Base-by-base conservation (phyloP, 129 eudicot species). In the Saussurea involucrata region DNA sequence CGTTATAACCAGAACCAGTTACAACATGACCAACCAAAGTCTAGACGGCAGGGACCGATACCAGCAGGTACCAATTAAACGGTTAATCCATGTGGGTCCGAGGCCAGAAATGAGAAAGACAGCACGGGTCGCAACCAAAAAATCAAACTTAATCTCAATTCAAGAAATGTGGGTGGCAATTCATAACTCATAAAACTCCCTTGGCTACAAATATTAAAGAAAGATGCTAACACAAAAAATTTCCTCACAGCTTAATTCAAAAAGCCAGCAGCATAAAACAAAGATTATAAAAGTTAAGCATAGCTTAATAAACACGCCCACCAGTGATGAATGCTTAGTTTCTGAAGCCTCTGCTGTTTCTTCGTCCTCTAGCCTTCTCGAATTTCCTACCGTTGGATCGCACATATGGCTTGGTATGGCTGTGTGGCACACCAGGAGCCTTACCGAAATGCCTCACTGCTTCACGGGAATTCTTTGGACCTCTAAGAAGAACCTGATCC, bases 341-440 rank as follows among this genome's bases (percentile, higher is more conserved):
- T 46, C 87, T 82, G 86, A 85, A 90, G 65, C 96, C 96, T 63
- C 83, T 84, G 89, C 92, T 88, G 84, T 90, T 88, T 82, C 96
- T 88, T 70, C 80, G 84, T 73, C 92, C 96, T 80, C 96, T 84
- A 1, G 93, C 92, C 60, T 75, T 74, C 77, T 90, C 93, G 65
- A 90, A 88, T 36, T 88, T 90, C 76, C 90, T 80, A 71, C 92
- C 96, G 70, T 71, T 85, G 42, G 92, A 53, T 61, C 96, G 80
- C 31, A 90, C 92, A 34, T 90, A 90, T 0, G 96, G 90, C 74
- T 90, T 90, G 36, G 96, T 90, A 79, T 90, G 96, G 66, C 90
- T 88, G 83, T 90, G 92, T 6, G 90, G 96, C 42, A 90, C 96
- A 85, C 92, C 90, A 66, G 92, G 96, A 49, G 92, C 96, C 72